A percentile compares a stretch with the other conserved stretches of the same genome.
Evolutionary conservation across 2,329 filamentous ascomycete species (phyloP).

Genomic region (Pseudocercospora eumusae): DNA sequence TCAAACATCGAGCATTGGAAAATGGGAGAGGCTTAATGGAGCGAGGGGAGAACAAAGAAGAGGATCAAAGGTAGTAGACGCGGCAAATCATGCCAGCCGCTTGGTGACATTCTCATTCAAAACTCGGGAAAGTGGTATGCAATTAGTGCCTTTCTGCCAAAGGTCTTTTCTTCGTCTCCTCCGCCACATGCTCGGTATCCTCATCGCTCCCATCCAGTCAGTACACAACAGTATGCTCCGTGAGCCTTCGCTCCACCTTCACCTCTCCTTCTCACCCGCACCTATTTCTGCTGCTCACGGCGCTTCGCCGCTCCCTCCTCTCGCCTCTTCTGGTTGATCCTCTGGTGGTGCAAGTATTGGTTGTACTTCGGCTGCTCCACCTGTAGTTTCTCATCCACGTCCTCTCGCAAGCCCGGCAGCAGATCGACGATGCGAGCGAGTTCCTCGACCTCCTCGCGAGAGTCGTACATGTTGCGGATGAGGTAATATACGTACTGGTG

Average conservation of each 20-base stretch:
- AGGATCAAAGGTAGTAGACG: not conserved
- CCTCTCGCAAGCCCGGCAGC: not conserved
- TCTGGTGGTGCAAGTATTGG: not conserved
- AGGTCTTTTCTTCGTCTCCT: not conserved
- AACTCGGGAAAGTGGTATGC: not conserved
- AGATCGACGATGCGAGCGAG: not conserved
- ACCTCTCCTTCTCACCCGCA: not conserved
- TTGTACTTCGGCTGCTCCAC: not conserved
- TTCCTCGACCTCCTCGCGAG: not conserved
- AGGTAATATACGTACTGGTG: slow-evolving; percentile 22
- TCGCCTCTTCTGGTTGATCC: not conserved
- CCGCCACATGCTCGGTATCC: not conserved
- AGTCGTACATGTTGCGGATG: slow-evolving; percentile 1
- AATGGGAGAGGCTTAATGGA: not conserved
- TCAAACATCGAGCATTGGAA: not conserved
- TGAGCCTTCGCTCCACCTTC: not conserved
- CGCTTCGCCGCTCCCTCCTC: not conserved
- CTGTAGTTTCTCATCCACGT: not conserved
- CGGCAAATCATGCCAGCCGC: not conserved
- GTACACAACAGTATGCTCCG: not conserved
- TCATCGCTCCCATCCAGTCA: not conserved
- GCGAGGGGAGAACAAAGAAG: not conserved
- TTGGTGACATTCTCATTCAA: not conserved
- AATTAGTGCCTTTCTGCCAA: not conserved
- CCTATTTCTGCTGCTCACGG: not conserved